Conservation (phyloP, 495 filamentous ascomycete species). For the Lasiosphaeria hispida region DNA sequence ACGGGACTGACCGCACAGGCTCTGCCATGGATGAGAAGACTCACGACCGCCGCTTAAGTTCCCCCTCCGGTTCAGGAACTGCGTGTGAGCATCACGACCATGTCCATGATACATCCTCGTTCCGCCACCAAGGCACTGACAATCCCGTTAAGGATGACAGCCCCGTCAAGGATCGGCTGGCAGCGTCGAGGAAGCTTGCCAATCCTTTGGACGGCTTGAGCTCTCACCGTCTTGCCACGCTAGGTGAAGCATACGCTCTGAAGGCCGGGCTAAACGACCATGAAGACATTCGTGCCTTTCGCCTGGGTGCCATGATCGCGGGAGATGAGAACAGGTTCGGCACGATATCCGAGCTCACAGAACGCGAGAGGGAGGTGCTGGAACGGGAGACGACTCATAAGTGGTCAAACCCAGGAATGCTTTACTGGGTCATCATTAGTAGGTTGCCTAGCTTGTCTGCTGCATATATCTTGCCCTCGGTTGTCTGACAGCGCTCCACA, state of each 20-base stretch:
- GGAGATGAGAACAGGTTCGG: slow-evolving; percentile 48
- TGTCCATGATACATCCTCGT: background rate
- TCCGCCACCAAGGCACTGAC: background rate
- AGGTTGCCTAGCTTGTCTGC: slow-evolving; percentile 1
- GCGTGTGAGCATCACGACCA: slow-evolving; percentile 1
- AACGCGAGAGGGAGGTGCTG: slow-evolving; percentile 57
- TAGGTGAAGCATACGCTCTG: slow-evolving; percentile 65
- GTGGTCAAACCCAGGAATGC: slow-evolving; percentile 67
- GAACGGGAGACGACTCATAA: slow-evolving; percentile 62
- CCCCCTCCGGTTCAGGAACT: background rate
- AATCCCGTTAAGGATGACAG: background rate
- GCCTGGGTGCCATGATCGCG: slow-evolving; percentile 66
- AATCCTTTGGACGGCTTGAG: slow-evolving; percentile 68
- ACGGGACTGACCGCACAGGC: no score
- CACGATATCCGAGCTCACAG: slow-evolving; percentile 52
- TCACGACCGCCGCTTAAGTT: slow-evolving; percentile 4
- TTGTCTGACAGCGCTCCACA: background rate
- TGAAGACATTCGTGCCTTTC: slow-evolving; percentile 67
- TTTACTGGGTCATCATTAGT: slow-evolving; percentile 66
- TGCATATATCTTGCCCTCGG: no score
- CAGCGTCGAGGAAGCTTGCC: slow-evolving; percentile 48
- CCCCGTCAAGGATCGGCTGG: slow-evolving; percentile 18
- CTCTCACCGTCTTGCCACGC: slow-evolving; percentile 56
- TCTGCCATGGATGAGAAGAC: slow-evolving; percentile 1
- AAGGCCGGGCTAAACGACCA: slow-evolving; percentile 56